phyloP scores from a whole-genome alignment of 2,329 filamentous ascomycete genomes.

The Cylindrodendrum hubeiense region DNA sequence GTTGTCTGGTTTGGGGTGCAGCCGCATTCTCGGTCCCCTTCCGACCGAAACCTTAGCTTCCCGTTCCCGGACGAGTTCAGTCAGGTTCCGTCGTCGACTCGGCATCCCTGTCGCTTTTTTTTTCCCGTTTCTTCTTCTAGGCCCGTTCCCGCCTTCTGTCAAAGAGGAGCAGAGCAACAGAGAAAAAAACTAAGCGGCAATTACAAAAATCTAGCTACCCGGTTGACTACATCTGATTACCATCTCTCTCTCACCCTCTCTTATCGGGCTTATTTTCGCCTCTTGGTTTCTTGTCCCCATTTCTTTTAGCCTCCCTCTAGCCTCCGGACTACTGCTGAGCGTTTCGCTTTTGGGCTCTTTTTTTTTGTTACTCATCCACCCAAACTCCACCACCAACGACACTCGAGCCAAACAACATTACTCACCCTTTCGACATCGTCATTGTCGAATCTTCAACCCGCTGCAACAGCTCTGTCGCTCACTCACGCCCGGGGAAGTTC shows the following conservation, averaged over 20 bases:
- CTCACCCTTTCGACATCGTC: conserved; percentile 7
- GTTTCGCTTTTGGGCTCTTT: conserved; percentile 20
- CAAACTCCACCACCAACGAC: conserved; percentile 33
- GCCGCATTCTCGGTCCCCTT: conserved; percentile 4
- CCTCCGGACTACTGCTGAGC: conserved; percentile 8
- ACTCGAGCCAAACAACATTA: conserved; percentile 15
- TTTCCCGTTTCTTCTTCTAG: not conserved
- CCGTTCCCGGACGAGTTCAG: conserved; percentile 11
- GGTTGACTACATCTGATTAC: not conserved
- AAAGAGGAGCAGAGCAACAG: not conserved
- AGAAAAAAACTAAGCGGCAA: not conserved
- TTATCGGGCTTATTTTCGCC: not conserved
- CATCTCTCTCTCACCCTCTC: not conserved
- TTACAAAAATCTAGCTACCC: not conserved
- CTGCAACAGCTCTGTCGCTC: not conserved
- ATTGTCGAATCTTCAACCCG: not conserved
- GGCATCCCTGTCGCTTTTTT: conserved; percentile 10
- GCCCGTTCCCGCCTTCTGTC: not conserved
- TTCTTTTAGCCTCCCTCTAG: conserved; percentile 10
- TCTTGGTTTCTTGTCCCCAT: not conserved
- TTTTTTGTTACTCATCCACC: conserved; percentile 38
- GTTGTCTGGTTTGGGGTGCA: too few relatives aligned
- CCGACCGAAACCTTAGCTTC: conserved; percentile 15
- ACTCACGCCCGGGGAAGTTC: not conserved
- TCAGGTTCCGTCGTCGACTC: not conserved